Evolutionary conservation across 192 early-diverging fungal species (phyloP), one percentile per base, ranked within the genome.

Genomic region (Diversispora eburnea): DNA sequence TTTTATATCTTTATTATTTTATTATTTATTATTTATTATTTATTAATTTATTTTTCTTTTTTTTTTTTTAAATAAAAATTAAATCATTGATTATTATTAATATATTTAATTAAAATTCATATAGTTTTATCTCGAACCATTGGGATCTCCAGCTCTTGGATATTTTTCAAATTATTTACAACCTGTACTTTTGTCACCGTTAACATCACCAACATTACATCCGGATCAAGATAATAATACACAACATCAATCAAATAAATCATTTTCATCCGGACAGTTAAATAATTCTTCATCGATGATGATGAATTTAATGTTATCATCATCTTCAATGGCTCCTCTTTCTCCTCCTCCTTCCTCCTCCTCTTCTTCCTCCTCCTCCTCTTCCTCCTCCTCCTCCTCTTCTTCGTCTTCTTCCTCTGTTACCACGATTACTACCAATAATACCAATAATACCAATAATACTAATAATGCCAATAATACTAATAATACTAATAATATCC

Each of bases 131-230:
- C 25, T 67, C 4, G 47, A 66, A 48, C 42, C 59, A 13, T 60
- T 48, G 13, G 63, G 20, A 47, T 48, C 64, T 4, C 8, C 17
- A 7, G 62, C 20, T 3, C 17, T 19, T 42, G 41, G 3, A 20
- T 9, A 33, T 43, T 20, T 45, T 25, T 54, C 17, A 15, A 33
- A 13, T 25, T 58, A 47, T 17, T n/a, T 41, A 19, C 9, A 45
- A 4, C 3, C 17, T 22, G 8, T 0, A 7, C 70, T 43, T 33
- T 5, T 70, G 17, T 70, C 69, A 6, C 69, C 69, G 13, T 8
- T n/a, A 41, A 61, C 12, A 17, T 72, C 70, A 3, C 58, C 70
- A 45, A 72, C 43, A 2, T 33, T 61, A 61, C 22, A 25, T 46
- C 58, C 70, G 12, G 56, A 72, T 54, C 51, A 54, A 54, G 9